Evolutionary conservation across 2,329 filamentous ascomycete genomes (phyloP).

Genomic region (Davidsoniella australis): DNA sequence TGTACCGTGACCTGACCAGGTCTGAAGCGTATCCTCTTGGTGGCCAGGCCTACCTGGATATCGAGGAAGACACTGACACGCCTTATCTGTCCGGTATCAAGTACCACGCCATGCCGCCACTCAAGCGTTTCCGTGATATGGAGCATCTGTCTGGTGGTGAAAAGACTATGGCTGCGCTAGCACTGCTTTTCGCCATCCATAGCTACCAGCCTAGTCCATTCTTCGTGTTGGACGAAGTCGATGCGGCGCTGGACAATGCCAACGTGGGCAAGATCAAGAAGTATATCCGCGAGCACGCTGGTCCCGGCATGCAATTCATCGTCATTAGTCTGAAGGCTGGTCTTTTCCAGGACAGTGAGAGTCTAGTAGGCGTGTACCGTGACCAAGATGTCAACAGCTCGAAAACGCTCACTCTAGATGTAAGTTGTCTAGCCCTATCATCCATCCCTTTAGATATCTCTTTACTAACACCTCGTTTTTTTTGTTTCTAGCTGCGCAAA

Average conservation of each 20-base stretch:
- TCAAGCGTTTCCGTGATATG: constrained; percentile 98
- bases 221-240: constrained; percentile 95
- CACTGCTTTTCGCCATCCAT: constrained; percentile 92
- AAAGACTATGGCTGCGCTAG: constrained; percentile 95
- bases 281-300: constrained; percentile 86
- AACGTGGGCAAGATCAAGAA: constrained; percentile 94
- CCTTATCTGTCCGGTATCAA: constrained; percentile 93
- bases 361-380: constrained; percentile 83
- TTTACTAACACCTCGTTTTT: constrained; percentile 4
- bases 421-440: constrained; percentile 35
- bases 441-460: background rate
- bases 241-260: constrained; percentile 93
- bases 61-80: constrained; percentile 85
- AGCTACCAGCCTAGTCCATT: constrained; percentile 91
- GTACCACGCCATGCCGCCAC: constrained; percentile 95
- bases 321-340: constrained; percentile 94
- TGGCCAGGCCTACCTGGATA: constrained; percentile 74
- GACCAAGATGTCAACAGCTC: constrained; percentile 90
- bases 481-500: constrained; percentile 8
- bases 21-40: constrained; percentile 86
- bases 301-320: constrained; percentile 97
- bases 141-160: constrained; percentile 93
- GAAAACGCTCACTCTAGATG: constrained; percentile 82
- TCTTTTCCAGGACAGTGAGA: constrained; percentile 91
- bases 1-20: constrained; percentile 89